Percentiles rank a stretch among this genome's conserved stretches.
Evolutionary conservation across 225 moss, liverwort and hornwort genomes (phyloP).

Genomic region (Polytrichum commune): DNA sequence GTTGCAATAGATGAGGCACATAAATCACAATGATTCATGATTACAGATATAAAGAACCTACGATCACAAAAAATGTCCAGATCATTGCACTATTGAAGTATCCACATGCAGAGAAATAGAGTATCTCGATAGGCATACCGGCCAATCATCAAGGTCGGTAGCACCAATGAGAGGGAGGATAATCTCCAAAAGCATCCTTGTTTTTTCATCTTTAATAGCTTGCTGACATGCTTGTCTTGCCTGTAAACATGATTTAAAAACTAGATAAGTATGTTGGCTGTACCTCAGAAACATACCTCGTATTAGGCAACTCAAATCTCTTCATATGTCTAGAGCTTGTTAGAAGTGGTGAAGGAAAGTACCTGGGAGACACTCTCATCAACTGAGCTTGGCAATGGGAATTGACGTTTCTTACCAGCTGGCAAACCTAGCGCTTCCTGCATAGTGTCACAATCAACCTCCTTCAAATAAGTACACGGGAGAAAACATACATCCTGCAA

Average conservation of each 20-base stretch:
- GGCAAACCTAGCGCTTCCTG: constrained; percentile 60
- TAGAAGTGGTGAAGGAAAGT: not conserved
- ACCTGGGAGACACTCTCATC: constrained; percentile 79
- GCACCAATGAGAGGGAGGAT: constrained; percentile 84
- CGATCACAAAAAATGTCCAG: too few species aligned
- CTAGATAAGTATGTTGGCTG: too few species aligned
- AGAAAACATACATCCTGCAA: not conserved
- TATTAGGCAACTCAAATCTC: too few species aligned
- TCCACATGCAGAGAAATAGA: not conserved
- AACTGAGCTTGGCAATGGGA: constrained; percentile 52
- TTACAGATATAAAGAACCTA: too few species aligned
- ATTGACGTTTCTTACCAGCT: constrained; percentile 64
- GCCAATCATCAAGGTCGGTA: constrained; percentile 96
- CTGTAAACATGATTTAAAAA: constrained; percentile 24
- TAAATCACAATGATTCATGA: too few species aligned
- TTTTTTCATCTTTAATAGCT: constrained; percentile 65
- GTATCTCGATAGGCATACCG: constrained; percentile 37
- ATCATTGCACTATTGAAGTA: not conserved
- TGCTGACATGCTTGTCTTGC: constrained; percentile 74
- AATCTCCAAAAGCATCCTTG: constrained; percentile 64
- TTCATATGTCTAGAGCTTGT: not conserved
- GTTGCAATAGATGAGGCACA: too few species aligned
- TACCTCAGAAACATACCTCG: too few species aligned
- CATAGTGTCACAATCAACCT: constrained; percentile 10
- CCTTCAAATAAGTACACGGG: constrained; percentile 8